Base-by-base conservation (phyloP, 1,139 yeast genomes). In the Taphrina pruni region DNA sequence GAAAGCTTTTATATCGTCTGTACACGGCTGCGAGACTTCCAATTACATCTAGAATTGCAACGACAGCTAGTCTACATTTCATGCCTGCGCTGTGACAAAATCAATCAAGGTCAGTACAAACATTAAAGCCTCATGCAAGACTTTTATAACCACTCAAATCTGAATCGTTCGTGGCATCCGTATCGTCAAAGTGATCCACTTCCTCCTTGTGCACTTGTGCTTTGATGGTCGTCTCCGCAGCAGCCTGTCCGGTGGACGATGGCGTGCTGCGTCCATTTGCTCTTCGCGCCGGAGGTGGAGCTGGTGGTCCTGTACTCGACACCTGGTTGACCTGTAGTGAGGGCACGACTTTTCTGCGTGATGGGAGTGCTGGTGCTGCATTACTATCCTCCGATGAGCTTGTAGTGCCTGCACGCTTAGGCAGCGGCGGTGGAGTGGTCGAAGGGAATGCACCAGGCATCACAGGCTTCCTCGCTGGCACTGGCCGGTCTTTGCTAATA, bases 401-500 rank as follows among this genome's bases (percentile, higher is more conserved):
- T 7, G 58, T 5, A 9, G 58, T 54, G 14, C 36, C 60, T 35
- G 43, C 45, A 2, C 67, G 67, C 26, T 35, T 64, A 6, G 67
- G 67, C 38, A 64, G 38, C 7, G 67, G 67, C 6, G 67, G 67
- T 3, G 67, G 56, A 6, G 32, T 21, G 9, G 60, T 8, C n/a
- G 21, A 21, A n/a, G 52, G 60, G 36, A 52, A 54, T 7, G 60
- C 41, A 7, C 60, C 66, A 4, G 55, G 61, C 54, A 64, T 38
- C 55, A 54, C 52, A 21, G 60, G 67, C 20, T 45, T 46, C 11
- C 51, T 9, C 1, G 54, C 46, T 39, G 67, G 69, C 2, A 50
- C 36, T 12, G 69, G 57, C 35, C 62, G 43, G 11, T 57, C 61
- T 12, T 43, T 26, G 35, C 32, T 50, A 38, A 84, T 73, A 72